Base-by-base conservation (phyloP, 1,284 basidiomycete species). In the Pseudozyma tsukubaensis region DNA sequence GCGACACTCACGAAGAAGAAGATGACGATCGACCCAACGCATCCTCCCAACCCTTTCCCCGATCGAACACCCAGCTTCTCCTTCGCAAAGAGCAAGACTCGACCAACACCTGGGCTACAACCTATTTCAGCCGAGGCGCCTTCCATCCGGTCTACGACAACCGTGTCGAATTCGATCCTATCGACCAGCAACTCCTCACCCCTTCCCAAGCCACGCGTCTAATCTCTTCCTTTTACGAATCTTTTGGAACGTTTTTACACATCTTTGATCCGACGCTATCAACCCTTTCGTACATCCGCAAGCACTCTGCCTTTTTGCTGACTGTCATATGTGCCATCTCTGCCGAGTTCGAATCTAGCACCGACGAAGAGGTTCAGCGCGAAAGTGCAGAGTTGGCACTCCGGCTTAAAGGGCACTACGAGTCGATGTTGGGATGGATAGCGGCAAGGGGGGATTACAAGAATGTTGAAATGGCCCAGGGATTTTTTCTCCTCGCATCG, bases 71-170 rank as follows among this genome's bases (percentile, higher is more conserved):
- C 24, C 24, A 29, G 6, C 6, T 29, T 3, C 24, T 29, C 24
- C 24, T 29, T 29, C 44, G 11, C 42, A 24, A 16, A 43, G 16
- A 10, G 42, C 14, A 21, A 45, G 10, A 11, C 21, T 3, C 36
- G 55, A 29, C 24, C 24, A 29, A 29, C 24, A 29, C 24, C 36
- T 77, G 75, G 75, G 58, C 67, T 3, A 39, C 51, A 9, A 71
- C 61, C 35, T 77, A 77, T 60, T 77, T 77, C 35, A 50, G 56
- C 14, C 68, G 72, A 3, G 75, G 75, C 5, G 71, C 68, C 16
- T 77, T 77, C 59, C 72, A 72, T 39, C 74, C 74, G 7, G 50
- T 66, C 14, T 78, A 78, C 55, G 76, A 78, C 53, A 64, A 63
- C 36, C 55, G 55, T 0, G 62, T 42, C 1, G 66, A 64, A 18